A percentile compares a stretch with the other conserved stretches of the same genome.
Conservation (phyloP, 768 basidiomycete genomes). For the Kwoniella sp. region DNA sequence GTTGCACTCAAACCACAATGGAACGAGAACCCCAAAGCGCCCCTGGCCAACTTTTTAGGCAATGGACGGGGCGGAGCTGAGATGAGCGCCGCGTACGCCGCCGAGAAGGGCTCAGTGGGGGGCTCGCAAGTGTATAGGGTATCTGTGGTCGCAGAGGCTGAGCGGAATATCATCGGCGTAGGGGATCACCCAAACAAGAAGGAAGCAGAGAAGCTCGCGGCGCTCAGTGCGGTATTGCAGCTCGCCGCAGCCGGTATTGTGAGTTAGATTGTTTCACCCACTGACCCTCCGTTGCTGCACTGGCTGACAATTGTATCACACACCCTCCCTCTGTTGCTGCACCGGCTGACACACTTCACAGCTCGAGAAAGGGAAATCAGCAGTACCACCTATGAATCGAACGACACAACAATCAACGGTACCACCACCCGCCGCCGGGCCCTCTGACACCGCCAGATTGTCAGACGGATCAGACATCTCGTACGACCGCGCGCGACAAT, state of each 20-base stretch:
- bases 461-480: constrained; percentile 68
- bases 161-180: constrained; percentile 60
- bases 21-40: constrained; percentile 62
- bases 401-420: not conserved
- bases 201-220: constrained; percentile 73
- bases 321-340: not conserved
- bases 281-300: not conserved
- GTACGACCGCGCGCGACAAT: constrained; percentile 75
- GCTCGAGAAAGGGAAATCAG: constrained; percentile 30
- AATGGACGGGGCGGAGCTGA: constrained; percentile 36
- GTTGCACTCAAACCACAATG: constrained; percentile 48
- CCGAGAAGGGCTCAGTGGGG: constrained; percentile 48
- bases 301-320: not conserved
- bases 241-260: constrained; percentile 68
- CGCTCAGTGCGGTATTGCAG: constrained; percentile 72
- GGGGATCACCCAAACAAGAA: constrained; percentile 67
- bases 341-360: constrained; percentile 6
- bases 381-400: constrained; percentile 4
- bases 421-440: constrained; percentile 4
- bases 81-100: constrained; percentile 38
- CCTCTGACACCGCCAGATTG: constrained; percentile 56
- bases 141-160: constrained; percentile 45
- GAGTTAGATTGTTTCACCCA: constrained; percentile 49
- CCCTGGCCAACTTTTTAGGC: constrained; percentile 59
- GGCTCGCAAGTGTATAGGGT: constrained; percentile 58